phyloP scores from a whole-genome alignment of 1,139 yeast species.

The Blastobotrys serpentis region DNA sequence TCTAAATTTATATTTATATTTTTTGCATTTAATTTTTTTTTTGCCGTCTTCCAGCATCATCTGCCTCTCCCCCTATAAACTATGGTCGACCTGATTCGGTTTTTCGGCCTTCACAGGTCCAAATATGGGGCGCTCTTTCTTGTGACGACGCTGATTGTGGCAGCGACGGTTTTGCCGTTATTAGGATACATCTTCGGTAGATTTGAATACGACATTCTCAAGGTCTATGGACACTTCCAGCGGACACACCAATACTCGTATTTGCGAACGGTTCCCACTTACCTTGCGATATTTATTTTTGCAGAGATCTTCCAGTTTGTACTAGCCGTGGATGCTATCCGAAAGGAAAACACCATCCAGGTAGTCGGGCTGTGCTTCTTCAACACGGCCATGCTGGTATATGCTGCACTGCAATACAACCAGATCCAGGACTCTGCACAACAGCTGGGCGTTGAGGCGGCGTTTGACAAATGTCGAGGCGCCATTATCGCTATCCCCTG shows the following conservation, averaged over 20 bases:
- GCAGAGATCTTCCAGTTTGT: constrained; percentile 45
- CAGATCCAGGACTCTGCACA: constrained; percentile 42
- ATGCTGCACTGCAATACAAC: constrained; percentile 51
- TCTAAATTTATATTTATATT: too few species aligned
- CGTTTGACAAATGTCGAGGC: constrained; percentile 36
- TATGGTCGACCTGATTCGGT: too few species aligned
- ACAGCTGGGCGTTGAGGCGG: constrained; percentile 32
- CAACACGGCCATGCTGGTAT: constrained; percentile 48
- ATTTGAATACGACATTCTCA: constrained; percentile 29
- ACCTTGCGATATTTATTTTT: constrained; percentile 46
- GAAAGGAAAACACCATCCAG: constrained; percentile 44
- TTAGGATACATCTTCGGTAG: constrained; percentile 34
- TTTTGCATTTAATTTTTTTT: not conserved
- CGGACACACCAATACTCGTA: constrained; percentile 24
- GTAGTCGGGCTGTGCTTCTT: constrained; percentile 46
- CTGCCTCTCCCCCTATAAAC: too few species aligned
- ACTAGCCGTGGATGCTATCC: constrained; percentile 46
- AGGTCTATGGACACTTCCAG: constrained; percentile 13
- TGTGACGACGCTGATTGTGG: constrained; percentile 25
- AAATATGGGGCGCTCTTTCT: constrained; percentile 22
- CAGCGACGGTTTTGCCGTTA: constrained; percentile 33
- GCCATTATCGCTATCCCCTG: constrained; percentile 43
- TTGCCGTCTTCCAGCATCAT: not conserved
- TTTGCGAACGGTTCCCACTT: constrained; percentile 37
- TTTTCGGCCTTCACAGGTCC: too few species aligned